phyloP scores from a whole-genome alignment of 768 basidiomycete species.

The Ramaria rubella region DNA sequence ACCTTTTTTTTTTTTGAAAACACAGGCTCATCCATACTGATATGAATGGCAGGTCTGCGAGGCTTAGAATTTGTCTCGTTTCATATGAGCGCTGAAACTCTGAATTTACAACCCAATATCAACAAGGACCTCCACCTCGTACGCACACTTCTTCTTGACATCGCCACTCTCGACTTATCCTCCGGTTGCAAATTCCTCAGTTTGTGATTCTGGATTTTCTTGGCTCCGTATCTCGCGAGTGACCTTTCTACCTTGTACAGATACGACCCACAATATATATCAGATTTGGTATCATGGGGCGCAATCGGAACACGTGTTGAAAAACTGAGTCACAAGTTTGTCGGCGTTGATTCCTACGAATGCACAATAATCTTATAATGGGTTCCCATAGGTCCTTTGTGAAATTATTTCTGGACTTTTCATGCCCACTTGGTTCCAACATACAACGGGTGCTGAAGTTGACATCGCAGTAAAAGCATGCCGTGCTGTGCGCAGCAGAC shows the following conservation, averaged over 20 bases:
- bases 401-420: constrained; percentile 83
- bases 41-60: constrained; percentile 55
- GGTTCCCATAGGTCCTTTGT: constrained; percentile 66
- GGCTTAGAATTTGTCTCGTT: background rate
- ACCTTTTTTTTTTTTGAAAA: background rate
- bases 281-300: constrained; percentile 91
- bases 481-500: constrained; percentile 80
- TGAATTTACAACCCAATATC: constrained; percentile 69
- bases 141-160: constrained; percentile 77
- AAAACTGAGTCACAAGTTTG: constrained; percentile 66
- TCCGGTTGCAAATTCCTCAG: constrained; percentile 92
- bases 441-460: constrained; percentile 90
- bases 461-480: constrained; percentile 94
- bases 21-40: constrained; percentile 55
- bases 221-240: background rate
- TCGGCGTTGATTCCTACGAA: too few species aligned
- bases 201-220: constrained; percentile 2
- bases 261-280: constrained; percentile 83
- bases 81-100: background rate
- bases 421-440: constrained; percentile 98
- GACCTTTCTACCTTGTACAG: constrained; percentile 20
- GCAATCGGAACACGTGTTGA: constrained; percentile 91
- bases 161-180: constrained; percentile 87
- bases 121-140: constrained; percentile 92
- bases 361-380: too few species aligned